Evolutionary conservation across 2,329 filamentous ascomycete genomes (phyloP).

Genomic region (Neonectria faginata): DNA sequence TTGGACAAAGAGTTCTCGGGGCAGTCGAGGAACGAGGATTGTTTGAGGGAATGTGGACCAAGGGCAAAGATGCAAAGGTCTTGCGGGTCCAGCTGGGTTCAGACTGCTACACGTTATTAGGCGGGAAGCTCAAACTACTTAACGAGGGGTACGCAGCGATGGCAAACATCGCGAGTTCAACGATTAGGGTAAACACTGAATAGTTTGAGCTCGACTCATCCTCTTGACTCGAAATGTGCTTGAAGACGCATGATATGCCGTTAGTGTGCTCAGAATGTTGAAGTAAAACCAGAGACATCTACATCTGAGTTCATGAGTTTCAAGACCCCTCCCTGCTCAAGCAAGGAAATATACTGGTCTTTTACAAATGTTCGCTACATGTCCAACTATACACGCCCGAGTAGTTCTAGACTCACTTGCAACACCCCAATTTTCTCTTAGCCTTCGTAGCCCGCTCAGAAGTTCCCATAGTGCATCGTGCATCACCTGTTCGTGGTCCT

Average conservation of each 20-base stretch:
- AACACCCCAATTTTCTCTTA: slow-evolving; percentile 10
- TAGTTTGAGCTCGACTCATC: too few species aligned
- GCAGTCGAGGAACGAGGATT: slow-evolving; percentile 5
- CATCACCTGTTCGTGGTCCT: slow-evolving; percentile 33
- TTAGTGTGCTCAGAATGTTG: neutral
- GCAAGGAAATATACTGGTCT: slow-evolving; percentile 20
- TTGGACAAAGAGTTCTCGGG: slow-evolving; percentile 15
- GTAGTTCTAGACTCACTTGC: slow-evolving; percentile 8
- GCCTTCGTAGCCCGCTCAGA: neutral
- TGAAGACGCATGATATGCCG: neutral
- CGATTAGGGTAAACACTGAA: neutral
- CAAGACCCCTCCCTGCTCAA: slow-evolving; percentile 12
- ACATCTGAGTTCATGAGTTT: neutral
- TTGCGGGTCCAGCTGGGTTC: slow-evolving; percentile 19
- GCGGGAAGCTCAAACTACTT: neutral
- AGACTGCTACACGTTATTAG: slow-evolving; percentile 19
- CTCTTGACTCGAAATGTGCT: too few species aligned
- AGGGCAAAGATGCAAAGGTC: neutral
- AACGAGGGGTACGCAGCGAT: slow-evolving; percentile 6
- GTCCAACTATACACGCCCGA: neutral
- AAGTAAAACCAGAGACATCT: slow-evolving; percentile 3
- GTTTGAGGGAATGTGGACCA: slow-evolving; percentile 5
- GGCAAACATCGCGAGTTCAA: slow-evolving; percentile 12
- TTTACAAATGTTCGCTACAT: neutral
- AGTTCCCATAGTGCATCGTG: slow-evolving; percentile 23